A percentile compares a stretch with the other conserved stretches of the same genome.
Conservation (phyloP, 2,329 filamentous ascomycete genomes). For the Xylaria sp. region DNA sequence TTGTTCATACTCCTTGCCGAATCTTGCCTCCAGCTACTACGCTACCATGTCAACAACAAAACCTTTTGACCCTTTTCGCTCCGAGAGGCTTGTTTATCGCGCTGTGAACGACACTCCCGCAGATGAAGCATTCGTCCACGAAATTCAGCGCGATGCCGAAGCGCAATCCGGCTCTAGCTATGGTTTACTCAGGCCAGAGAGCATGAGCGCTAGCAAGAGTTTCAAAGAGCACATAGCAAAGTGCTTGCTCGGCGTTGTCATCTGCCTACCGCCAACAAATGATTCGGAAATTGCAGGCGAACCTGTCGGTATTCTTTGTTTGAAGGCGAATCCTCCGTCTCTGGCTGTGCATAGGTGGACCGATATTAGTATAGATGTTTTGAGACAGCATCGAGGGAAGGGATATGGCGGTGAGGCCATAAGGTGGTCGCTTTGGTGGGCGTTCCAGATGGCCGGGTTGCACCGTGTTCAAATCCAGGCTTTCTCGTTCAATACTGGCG, state of each 20-base stretch:
- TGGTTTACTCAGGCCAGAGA: conserved; percentile 48
- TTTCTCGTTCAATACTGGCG: conserved; percentile 51
- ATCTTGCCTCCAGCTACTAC: neutral
- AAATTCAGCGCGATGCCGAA: conserved; percentile 47
- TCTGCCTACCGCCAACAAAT: conserved; percentile 49
- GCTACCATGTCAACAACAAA: conserved; percentile 36
- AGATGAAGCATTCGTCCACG: conserved; percentile 48
- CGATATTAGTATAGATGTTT: conserved; percentile 51
- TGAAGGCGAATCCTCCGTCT: conserved; percentile 42
- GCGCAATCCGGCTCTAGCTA: conserved; percentile 47
- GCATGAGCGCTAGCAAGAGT: conserved; percentile 44
- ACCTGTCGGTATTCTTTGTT: conserved; percentile 51
- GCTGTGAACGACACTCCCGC: conserved; percentile 51
- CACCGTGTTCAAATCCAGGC: conserved; percentile 52
- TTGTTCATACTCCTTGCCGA: neutral
- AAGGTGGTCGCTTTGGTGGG: conserved; percentile 51
- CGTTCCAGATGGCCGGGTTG: conserved; percentile 51
- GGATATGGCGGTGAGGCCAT: conserved; percentile 55
- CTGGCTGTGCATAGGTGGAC: conserved; percentile 56
- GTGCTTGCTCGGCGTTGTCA: conserved; percentile 51
- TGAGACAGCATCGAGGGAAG: conserved; percentile 45
- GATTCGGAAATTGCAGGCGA: conserved; percentile 24
- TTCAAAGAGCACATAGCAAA: conserved; percentile 47
- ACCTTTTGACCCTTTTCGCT: conserved; percentile 50
- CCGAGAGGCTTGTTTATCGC: conserved; percentile 53